These are phyloP conservation scores for Sequoia sempervirens DNA, from an alignment of 75 land plant species.

Conservation along the genomic window DNA sequence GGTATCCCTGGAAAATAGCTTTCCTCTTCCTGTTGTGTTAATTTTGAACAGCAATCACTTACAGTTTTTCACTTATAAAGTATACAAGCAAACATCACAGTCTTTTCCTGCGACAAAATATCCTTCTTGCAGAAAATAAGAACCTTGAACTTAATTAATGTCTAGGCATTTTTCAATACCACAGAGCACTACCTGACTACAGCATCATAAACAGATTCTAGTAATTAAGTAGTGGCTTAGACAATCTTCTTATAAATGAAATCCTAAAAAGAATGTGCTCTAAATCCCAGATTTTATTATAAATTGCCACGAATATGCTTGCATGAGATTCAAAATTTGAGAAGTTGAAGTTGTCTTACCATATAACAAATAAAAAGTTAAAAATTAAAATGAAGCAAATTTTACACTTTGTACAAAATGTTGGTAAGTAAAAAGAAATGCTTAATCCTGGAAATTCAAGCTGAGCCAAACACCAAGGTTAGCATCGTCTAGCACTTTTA, in stretches of 20 bases:
- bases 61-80: not conserved
- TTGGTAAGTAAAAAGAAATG: not conserved
- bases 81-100: not conserved
- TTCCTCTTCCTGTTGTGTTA: not conserved
- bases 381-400: not conserved
- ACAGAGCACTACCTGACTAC: not conserved
- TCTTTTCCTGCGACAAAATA: not conserved
- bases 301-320: not conserved
- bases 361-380: not conserved
- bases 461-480: not conserved
- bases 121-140: not conserved
- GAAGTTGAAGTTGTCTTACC: not conserved
- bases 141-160: not conserved
- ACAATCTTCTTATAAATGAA: not conserved
- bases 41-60: not conserved
- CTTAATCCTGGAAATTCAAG: not conserved
- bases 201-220: not conserved
- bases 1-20: not conserved
- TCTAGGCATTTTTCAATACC: not conserved
- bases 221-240: not conserved
- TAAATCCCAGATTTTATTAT: not conserved
- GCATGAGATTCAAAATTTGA: not conserved
- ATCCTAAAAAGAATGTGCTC: not conserved
- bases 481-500: not conserved
- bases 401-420: not conserved